These are phyloP conservation scores for Didymella lethalis DNA, from an alignment of 2,329 filamentous ascomycete species.

Conservation along the genomic window DNA sequence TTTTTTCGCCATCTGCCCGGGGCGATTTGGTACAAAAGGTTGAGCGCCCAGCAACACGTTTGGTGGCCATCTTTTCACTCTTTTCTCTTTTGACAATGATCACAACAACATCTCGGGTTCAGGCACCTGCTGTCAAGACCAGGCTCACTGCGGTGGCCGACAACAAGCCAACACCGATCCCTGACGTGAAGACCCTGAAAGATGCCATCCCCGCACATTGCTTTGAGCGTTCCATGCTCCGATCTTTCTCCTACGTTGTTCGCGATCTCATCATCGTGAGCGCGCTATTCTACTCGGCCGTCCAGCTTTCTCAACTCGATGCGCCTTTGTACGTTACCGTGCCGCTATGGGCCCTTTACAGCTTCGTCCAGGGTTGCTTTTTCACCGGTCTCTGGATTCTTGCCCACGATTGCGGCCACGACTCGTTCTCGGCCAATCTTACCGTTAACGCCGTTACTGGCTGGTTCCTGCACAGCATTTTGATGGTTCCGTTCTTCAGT, in stretches of 20 bases:
- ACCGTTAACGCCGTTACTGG: slow-evolving; percentile 68
- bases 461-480: slow-evolving; percentile 69
- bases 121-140: slow-evolving; percentile 26
- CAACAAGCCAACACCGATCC: slow-evolving; percentile 22
- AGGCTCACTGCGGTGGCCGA: slow-evolving; percentile 29
- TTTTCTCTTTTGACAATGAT: slow-evolving; percentile 20
- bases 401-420: slow-evolving; percentile 75
- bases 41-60: slow-evolving; percentile 12
- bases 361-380: slow-evolving; percentile 70
- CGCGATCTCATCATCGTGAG: slow-evolving; percentile 35
- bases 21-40: slow-evolving; percentile 25
- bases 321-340: slow-evolving; percentile 25
- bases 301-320: slow-evolving; percentile 25
- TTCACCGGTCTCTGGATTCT: slow-evolving; percentile 73
- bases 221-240: slow-evolving; percentile 35
- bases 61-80: slow-evolving; percentile 15
- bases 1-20: slow-evolving; percentile 25
- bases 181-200: slow-evolving; percentile 36
- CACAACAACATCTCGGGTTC: slow-evolving; percentile 31
- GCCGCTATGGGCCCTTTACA: slow-evolving; percentile 63
- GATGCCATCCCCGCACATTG: slow-evolving; percentile 37
- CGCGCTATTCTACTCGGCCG: slow-evolving; percentile 28
- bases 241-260: slow-evolving; percentile 35
- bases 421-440: slow-evolving; percentile 67
- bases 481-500: slow-evolving; percentile 75